These are phyloP conservation scores for Beauveria brongniartii DNA, from an alignment of 2,329 filamentous ascomycete genomes.

Conservation along the genomic window DNA sequence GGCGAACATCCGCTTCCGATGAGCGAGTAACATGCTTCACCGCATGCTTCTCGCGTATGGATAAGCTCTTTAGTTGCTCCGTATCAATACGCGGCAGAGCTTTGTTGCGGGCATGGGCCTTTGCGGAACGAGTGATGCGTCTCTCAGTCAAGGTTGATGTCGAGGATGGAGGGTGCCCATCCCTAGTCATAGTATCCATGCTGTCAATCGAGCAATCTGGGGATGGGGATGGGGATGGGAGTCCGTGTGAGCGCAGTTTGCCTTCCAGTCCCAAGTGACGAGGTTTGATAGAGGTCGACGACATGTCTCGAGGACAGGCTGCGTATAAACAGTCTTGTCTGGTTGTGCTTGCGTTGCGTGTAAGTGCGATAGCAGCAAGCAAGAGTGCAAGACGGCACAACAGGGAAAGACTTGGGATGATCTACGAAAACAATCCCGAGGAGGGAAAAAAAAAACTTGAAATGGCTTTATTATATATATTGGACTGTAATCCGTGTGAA, in stretches of 20 bases:
- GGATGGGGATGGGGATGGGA: neutral
- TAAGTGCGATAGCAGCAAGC: neutral
- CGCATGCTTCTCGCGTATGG: neutral
- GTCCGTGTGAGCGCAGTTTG: neutral
- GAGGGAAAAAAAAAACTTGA: neutral
- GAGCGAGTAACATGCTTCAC: neutral
- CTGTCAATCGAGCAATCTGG: neutral
- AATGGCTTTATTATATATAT: neutral
- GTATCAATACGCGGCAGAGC: neutral
- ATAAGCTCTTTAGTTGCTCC: neutral
- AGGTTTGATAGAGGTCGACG: neutral
- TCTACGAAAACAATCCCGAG: neutral
- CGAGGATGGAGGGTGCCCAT: neutral
- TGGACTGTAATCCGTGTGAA: neutral
- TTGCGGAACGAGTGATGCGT: neutral
- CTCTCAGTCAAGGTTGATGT: neutral
- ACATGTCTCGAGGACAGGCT: neutral
- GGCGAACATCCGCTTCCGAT: constrained; percentile 8
- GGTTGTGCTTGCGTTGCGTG: neutral
- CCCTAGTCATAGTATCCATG: neutral
- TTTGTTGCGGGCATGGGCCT: neutral
- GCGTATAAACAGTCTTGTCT: neutral
- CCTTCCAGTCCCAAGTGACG: neutral
- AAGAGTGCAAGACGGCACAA: neutral
- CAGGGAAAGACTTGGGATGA: neutral